These are phyloP conservation scores for Pichia sp. DNA, from an alignment of 1,139 yeast genomes.

Conservation along the genomic window DNA sequence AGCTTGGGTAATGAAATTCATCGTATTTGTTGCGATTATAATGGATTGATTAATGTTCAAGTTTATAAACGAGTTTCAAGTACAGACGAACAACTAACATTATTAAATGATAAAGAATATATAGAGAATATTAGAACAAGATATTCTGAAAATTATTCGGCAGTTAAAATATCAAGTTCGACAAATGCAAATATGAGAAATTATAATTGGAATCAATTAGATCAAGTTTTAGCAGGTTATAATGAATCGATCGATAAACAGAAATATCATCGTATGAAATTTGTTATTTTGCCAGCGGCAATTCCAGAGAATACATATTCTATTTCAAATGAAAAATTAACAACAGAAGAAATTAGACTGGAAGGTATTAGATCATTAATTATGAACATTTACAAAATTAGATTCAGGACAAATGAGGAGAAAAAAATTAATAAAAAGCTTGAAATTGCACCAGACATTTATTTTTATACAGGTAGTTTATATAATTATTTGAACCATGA, in stretches of 20 bases:
- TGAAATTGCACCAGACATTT: conserved; percentile 64
- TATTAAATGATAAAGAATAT: conserved; percentile 30
- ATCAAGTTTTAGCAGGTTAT: conserved; percentile 85
- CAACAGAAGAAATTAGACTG: conserved; percentile 76
- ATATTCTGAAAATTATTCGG: conserved; percentile 63
- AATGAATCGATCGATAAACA: conserved; percentile 59
- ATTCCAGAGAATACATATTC: conserved; percentile 51
- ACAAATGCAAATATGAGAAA: conserved; percentile 43
- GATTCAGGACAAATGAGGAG: conserved; percentile 42
- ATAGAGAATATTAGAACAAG: conserved; percentile 67
- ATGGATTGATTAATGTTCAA: conserved; percentile 70
- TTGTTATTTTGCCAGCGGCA: conserved; percentile 75
- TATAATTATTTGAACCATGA: conserved; percentile 51
- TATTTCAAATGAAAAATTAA: conserved; percentile 50
- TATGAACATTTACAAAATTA: conserved; percentile 56
- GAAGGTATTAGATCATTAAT: conserved; percentile 81
- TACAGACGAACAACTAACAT: conserved; percentile 24
- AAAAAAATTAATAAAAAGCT: conserved; percentile 34
- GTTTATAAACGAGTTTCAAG: conserved; percentile 40
- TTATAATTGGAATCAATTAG: conserved; percentile 87
- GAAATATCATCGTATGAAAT: conserved; percentile 64
- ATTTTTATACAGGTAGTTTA: conserved; percentile 82
- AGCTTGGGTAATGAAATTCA: conserved; percentile 81
- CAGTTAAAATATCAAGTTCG: conserved; percentile 51
- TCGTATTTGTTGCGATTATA: conserved; percentile 64